Percentiles rank a stretch among this genome's conserved stretches.
Evolutionary conservation across 495 filamentous ascomycete genomes (phyloP).

Genomic region (Parmelia sp.): DNA sequence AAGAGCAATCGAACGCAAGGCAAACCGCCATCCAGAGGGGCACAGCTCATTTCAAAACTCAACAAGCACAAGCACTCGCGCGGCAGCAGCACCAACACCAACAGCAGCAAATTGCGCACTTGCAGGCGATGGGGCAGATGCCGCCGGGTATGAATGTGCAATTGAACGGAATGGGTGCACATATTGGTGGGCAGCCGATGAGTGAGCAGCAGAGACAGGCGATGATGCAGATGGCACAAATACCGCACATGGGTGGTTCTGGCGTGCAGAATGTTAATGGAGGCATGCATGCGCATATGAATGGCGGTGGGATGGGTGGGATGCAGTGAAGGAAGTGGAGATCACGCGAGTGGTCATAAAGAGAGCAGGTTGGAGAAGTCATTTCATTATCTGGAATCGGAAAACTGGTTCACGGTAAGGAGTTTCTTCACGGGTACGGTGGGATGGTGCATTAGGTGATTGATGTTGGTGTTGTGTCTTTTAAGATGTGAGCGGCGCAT

Average conservation of each 20-base stretch:
- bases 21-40: not conserved
- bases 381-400: not conserved
- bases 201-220: slow-evolving; percentile 11
- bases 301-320: slow-evolving; percentile 14
- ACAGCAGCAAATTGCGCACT: slow-evolving; percentile 31
- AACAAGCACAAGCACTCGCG: slow-evolving; percentile 16
- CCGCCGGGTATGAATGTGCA: not conserved
- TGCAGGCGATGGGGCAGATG: slow-evolving; percentile 21
- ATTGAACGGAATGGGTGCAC: slow-evolving; percentile 13
- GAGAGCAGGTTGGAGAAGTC: not conserved
- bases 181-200: slow-evolving; percentile 27
- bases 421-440: not conserved
- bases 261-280: slow-evolving; percentile 15
- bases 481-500: not conserved
- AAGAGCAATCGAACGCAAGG: not conserved
- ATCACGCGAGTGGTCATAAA: not conserved
- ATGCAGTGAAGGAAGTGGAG: slow-evolving; percentile 6
- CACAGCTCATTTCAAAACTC: not conserved
- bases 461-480: not conserved
- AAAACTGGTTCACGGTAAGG: not conserved
- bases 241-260: slow-evolving; percentile 10
- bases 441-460: not conserved
- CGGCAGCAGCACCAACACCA: slow-evolving; percentile 31
- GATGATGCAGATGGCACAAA: slow-evolving; percentile 15
- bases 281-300: slow-evolving; percentile 10